Percentiles rank a stretch among this genome's conserved stretches.
phyloP scores from a whole-genome alignment of 352 stramenopile species.

The Phytopythium helicoides region DNA sequence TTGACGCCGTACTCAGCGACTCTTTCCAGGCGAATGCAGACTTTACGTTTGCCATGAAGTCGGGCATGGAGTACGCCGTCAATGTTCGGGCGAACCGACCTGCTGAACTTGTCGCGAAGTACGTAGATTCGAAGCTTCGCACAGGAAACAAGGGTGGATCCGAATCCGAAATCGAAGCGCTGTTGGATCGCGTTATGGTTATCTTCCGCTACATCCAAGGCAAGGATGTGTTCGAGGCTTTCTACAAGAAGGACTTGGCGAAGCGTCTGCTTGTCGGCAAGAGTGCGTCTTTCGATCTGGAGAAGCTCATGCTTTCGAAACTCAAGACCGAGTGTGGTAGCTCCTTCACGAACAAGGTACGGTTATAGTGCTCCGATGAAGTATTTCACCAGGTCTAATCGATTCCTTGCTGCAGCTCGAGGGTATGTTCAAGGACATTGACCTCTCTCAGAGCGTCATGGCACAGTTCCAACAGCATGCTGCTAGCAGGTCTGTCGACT shows the following conservation, averaged over 20 bases:
- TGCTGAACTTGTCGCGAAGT: slow-evolving; percentile 91
- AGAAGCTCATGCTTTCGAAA: slow-evolving; percentile 96
- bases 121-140: slow-evolving; percentile 87
- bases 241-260: slow-evolving; percentile 98
- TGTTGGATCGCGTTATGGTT: slow-evolving; percentile 92
- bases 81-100: slow-evolving; percentile 84
- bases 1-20: slow-evolving; percentile 75
- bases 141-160: slow-evolving; percentile 82
- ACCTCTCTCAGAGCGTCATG: slow-evolving; percentile 95
- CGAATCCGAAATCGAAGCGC: slow-evolving; percentile 84
- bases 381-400: neutral
- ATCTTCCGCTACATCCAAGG: slow-evolving; percentile 96
- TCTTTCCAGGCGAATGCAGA: slow-evolving; percentile 73
- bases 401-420: slow-evolving; percentile 79
- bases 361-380: neutral
- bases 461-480: slow-evolving; percentile 84
- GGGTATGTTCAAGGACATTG: slow-evolving; percentile 99
- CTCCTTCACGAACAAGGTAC: slow-evolving; percentile 96
- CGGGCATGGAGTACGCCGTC: slow-evolving; percentile 88
- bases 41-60: slow-evolving; percentile 84
- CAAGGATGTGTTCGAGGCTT: slow-evolving; percentile 99
- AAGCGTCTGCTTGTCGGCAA: slow-evolving; percentile 95
- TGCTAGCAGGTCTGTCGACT: slow-evolving; percentile 52
- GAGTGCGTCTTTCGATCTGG: slow-evolving; percentile 92
- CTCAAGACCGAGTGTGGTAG: slow-evolving; percentile 98